phyloP scores from a whole-genome alignment of 345 rosid genomes.

The Gynandropsis gynandra region DNA sequence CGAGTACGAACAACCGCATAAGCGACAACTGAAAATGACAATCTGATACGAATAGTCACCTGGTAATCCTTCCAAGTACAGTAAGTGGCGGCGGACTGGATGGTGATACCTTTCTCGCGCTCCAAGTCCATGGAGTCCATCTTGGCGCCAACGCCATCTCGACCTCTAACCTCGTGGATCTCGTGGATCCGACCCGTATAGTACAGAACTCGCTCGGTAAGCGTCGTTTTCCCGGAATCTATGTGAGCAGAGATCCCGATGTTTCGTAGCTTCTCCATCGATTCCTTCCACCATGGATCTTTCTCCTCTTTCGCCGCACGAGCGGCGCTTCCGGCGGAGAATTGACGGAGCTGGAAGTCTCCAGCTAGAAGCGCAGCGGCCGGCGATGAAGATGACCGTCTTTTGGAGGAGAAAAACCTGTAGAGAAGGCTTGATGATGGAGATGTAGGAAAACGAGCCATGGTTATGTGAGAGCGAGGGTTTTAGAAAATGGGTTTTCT shows the following conservation, averaged over 20 bases:
- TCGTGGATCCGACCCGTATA: constrained; percentile 96
- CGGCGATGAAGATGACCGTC: constrained; percentile 33
- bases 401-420: constrained; percentile 29
- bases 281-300: constrained; percentile 97
- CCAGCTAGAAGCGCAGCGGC: constrained; percentile 51
- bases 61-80: constrained; percentile 92
- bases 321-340: constrained; percentile 61
- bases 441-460: constrained; percentile 48
- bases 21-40: not conserved
- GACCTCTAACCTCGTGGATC: constrained; percentile 97
- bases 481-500: constrained; percentile 1
- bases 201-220: constrained; percentile 80
- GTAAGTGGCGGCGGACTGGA: constrained; percentile 97
- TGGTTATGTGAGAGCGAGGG: constrained; percentile 16
- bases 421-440: constrained; percentile 42
- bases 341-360: constrained; percentile 47
- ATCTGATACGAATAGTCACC: constrained; percentile 31
- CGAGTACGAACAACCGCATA: not conserved
- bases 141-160: constrained; percentile 96
- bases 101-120: constrained; percentile 96
- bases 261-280: constrained; percentile 76
- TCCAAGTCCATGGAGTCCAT: constrained; percentile 99
- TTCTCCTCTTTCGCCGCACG: constrained; percentile 73
- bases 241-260: constrained; percentile 98
- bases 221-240: constrained; percentile 96